Percentiles rank a stretch among this genome's conserved stretches.
phyloP scores from a whole-genome alignment of 176 grass and related monocot species.

The Areca catechu region DNA sequence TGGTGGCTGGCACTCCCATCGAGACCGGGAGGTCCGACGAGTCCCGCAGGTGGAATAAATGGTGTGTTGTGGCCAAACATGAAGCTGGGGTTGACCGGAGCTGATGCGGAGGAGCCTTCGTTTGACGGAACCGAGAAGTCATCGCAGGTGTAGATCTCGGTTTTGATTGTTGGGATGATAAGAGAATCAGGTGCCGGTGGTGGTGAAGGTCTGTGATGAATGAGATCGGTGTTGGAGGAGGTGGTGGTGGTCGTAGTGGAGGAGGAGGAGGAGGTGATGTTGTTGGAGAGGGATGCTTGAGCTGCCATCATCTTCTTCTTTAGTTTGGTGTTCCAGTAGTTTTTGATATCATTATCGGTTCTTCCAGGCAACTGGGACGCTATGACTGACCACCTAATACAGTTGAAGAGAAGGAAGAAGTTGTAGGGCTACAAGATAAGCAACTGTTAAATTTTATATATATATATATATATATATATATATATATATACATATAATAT shows the following conservation, averaged over 20 bases:
- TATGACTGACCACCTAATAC: constrained; percentile 67
- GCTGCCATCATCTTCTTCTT: constrained; percentile 46
- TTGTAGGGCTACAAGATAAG: neutral
- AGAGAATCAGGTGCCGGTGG: constrained; percentile 13
- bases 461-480: too few species aligned
- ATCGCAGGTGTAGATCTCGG: constrained; percentile 47
- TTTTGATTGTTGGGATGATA: constrained; percentile 43
- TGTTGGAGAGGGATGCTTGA: neutral
- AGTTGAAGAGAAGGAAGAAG: neutral
- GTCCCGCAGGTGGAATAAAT: too few species aligned
- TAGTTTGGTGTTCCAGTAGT: constrained; percentile 39
- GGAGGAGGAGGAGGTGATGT: too few species aligned
- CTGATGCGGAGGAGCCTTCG: too few species aligned
- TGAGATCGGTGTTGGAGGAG: constrained; percentile 1
- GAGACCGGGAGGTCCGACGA: too few species aligned
- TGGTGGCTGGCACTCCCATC: too few species aligned
- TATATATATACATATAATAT: too few species aligned
- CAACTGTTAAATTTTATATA: neutral
- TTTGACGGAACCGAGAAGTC: constrained; percentile 37
- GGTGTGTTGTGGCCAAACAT: too few species aligned
- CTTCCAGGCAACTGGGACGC: constrained; percentile 51
- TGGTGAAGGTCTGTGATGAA: neutral
- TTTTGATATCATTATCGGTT: constrained; percentile 39
- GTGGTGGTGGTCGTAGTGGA: neutral
- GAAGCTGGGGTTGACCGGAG: too few species aligned